Percentiles rank a stretch among this genome's conserved stretches.
phyloP scores from a whole-genome alignment of 345 rosid genomes.

The Populus simonii region DNA sequence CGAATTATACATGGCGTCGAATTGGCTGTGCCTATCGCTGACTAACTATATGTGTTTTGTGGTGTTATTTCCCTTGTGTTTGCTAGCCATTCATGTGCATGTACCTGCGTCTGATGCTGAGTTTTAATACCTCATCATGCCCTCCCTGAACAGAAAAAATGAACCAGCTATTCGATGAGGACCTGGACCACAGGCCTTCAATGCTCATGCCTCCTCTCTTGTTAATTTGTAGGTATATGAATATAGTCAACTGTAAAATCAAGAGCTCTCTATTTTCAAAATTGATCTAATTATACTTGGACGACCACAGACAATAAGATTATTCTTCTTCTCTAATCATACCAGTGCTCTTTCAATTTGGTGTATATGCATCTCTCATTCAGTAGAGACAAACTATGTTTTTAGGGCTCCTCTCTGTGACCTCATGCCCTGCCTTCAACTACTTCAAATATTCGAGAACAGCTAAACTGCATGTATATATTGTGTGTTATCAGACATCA shows the following conservation, averaged over 20 bases:
- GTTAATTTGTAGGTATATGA: neutral
- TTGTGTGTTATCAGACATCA: too few relatives aligned
- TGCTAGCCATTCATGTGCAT: neutral
- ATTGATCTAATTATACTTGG: conserved; percentile 19
- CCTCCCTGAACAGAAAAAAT: neutral
- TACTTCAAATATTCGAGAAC: too few relatives aligned
- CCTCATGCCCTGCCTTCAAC: neutral
- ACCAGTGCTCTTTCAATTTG: neutral
- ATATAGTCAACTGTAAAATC: conserved; percentile 53
- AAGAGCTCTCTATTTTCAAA: conserved; percentile 18
- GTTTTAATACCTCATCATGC: conserved; percentile 22
- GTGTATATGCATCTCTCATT: neutral
- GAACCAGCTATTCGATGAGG: conserved; percentile 23
- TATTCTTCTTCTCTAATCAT: neutral
- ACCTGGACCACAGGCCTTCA: conserved; percentile 36
- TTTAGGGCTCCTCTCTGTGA: neutral
- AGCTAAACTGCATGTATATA: too few relatives aligned
- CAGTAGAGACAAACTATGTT: neutral
- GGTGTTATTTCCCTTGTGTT: neutral
- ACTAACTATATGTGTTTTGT: neutral
- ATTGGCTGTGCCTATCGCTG: too few relatives aligned
- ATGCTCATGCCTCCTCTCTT: conserved; percentile 21
- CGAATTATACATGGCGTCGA: neutral
- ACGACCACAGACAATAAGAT: neutral
- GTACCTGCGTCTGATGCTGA: neutral